phyloP scores from a whole-genome alignment of 1,139 yeast species.

The Suzukiozyma palmioleophila region DNA sequence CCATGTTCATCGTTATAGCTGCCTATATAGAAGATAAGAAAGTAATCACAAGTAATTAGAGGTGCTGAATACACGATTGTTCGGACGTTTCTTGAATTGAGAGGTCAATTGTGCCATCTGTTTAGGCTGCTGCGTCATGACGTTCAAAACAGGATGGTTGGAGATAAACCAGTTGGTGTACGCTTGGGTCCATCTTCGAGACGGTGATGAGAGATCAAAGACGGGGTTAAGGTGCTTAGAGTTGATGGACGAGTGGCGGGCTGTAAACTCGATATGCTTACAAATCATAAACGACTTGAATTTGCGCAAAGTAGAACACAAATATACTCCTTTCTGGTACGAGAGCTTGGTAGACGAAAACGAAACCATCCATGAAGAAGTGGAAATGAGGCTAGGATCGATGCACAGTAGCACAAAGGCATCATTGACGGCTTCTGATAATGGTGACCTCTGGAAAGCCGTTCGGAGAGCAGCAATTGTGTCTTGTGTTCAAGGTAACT shows the following conservation, averaged over 20 bases:
- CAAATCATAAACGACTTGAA: conserved; percentile 10
- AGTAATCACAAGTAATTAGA: too few species aligned
- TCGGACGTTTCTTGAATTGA: neutral
- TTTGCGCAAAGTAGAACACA: conserved; percentile 1
- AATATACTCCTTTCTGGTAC: conserved; percentile 1
- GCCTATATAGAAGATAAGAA: neutral
- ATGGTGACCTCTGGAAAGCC: conserved; percentile 7
- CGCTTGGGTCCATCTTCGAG: conserved; percentile 10
- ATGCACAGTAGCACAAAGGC: neutral
- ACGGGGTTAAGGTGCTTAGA: conserved; percentile 9
- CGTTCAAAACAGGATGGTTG: neutral
- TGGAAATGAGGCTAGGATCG: too few species aligned
- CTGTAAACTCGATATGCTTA: conserved; percentile 14
- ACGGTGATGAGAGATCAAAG: conserved; percentile 3
- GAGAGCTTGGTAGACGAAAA: conserved; percentile 3
- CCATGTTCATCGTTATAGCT: neutral
- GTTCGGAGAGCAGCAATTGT: conserved; percentile 8
- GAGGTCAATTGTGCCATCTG: neutral
- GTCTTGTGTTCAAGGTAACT: conserved; percentile 16
- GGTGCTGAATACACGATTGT: too few species aligned
- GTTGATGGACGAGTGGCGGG: conserved; percentile 19
- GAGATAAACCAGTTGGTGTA: conserved; percentile 11
- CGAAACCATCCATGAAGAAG: conserved; percentile 1
- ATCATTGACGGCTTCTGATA: neutral
- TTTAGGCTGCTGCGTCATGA: neutral